Evolutionary conservation across 345 rosid genomes (phyloP).

Genomic region (Ailanthus altissimus): DNA sequence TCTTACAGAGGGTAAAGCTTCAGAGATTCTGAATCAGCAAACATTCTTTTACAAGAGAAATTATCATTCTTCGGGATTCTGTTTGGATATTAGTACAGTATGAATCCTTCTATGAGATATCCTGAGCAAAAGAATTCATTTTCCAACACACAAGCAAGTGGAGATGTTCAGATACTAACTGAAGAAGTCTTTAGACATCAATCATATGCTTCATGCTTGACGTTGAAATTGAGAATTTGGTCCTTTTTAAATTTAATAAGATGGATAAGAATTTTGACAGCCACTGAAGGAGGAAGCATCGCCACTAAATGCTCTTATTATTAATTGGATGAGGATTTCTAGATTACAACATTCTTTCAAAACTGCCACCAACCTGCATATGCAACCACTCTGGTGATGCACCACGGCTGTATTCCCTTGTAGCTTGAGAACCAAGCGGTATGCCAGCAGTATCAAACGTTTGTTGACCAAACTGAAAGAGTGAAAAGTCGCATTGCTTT

Average conservation of each 20-base stretch:
- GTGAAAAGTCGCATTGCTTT: conserved; percentile 36
- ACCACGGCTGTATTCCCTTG: conserved; percentile 59
- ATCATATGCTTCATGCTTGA: conserved; percentile 29
- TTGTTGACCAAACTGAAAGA: conserved; percentile 73
- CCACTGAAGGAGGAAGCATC: conserved; percentile 25
- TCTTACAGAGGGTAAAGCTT: conserved; percentile 13
- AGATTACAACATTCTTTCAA: conserved; percentile 54
- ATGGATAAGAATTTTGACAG: conserved; percentile 26
- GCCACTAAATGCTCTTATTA: conserved; percentile 38
- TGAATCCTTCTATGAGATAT: conserved; percentile 30
- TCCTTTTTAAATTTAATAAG: conserved; percentile 26
- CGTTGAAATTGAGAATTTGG: conserved; percentile 30
- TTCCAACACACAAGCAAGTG: conserved; percentile 29
- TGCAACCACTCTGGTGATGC: conserved; percentile 91
- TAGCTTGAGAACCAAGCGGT: conserved; percentile 62
- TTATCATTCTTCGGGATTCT: conserved; percentile 15
- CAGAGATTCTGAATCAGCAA: conserved; percentile 26
- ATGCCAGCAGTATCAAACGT: conserved; percentile 52
- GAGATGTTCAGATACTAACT: conserved; percentile 27
- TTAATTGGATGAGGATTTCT: conserved; percentile 15
- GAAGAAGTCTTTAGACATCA: conserved; percentile 27
- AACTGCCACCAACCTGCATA: conserved; percentile 78
- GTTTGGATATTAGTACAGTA: conserved; percentile 27
- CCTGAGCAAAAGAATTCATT: conserved; percentile 29
- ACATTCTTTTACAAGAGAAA: conserved; percentile 28